A percentile compares a stretch with the other conserved stretches of the same genome.
Conservation (phyloP, 768 basidiomycete genomes). For the Lactifluus hygrophoroides region DNA sequence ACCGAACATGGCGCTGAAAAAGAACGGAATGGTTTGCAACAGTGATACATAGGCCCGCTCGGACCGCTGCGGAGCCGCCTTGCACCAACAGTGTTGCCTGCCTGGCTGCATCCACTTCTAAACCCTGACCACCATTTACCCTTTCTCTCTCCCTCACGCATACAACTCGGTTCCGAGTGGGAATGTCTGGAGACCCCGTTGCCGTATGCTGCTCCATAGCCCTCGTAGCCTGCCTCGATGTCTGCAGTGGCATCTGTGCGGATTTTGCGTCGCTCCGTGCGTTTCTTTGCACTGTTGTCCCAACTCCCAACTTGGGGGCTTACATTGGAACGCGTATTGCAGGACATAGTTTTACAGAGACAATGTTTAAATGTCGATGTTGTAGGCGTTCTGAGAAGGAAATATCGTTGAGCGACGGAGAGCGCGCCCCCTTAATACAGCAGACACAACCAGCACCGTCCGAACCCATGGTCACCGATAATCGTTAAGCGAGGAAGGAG, state of each 20-base stretch:
- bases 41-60: too few relatives aligned
- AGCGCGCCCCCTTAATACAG: conserved; percentile 14
- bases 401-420: neutral
- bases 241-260: conserved; percentile 11
- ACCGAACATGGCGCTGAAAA: too few relatives aligned
- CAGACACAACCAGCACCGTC: conserved; percentile 3
- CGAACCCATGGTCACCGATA: neutral
- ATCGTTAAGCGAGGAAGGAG: neutral
- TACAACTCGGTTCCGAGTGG: too few relatives aligned
- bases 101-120: too few relatives aligned
- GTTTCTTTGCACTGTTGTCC: neutral
- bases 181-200: conserved; percentile 9
- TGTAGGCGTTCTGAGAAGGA: neutral
- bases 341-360: conserved; percentile 10
- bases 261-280: conserved; percentile 13
- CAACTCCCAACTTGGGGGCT: too few relatives aligned
- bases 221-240: conserved; percentile 2
- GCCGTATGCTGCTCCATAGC: conserved; percentile 12
- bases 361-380: neutral
- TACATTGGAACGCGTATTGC: neutral
- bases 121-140: too few relatives aligned
- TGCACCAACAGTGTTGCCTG: too few relatives aligned
- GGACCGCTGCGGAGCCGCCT: too few relatives aligned
- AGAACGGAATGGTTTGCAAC: too few relatives aligned
- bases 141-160: too few relatives aligned